phyloP scores from a whole-genome alignment of 345 rosid species.

The Acer campestre region DNA sequence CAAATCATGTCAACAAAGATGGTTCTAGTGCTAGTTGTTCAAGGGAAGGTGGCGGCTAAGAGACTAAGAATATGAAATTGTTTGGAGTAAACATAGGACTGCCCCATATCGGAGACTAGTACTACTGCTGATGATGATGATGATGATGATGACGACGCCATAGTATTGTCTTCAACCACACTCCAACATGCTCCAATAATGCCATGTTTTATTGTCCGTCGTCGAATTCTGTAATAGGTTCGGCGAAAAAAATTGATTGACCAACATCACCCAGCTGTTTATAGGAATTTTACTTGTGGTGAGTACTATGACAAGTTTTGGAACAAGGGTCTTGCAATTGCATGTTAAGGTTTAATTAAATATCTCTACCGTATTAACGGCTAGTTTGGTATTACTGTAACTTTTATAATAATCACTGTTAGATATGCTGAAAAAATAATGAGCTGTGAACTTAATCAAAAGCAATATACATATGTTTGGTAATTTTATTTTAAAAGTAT shows the following conservation, averaged over 20 bases:
- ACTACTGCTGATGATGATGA: background rate
- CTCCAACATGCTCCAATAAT: constrained; percentile 20
- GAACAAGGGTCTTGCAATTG: constrained; percentile 53
- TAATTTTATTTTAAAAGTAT: too few relatives aligned
- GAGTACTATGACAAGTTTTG: constrained; percentile 67
- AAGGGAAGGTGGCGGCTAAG: constrained; percentile 48
- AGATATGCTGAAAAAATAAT: too few relatives aligned
- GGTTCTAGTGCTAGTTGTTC: constrained; percentile 47
- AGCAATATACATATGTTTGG: too few relatives aligned
- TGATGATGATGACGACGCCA: constrained; percentile 20
- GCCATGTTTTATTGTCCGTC: constrained; percentile 51
- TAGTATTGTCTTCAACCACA: constrained; percentile 31
- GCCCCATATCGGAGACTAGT: constrained; percentile 42
- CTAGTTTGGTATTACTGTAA: too few relatives aligned
- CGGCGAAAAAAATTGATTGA: constrained; percentile 31
- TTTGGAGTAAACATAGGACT: constrained; percentile 98
- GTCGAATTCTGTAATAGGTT: constrained; percentile 39
- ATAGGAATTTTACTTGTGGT: constrained; percentile 34
- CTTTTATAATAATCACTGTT: too few relatives aligned
- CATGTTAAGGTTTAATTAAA: constrained; percentile 37
- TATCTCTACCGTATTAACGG: too few relatives aligned
- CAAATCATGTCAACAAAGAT: background rate
- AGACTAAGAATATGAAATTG: constrained; percentile 34
- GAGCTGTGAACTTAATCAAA: too few relatives aligned
- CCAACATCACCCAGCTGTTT: constrained; percentile 28